Evolutionary conservation across 1,284 basidiomycete species (phyloP), one percentile per base, ranked within the genome.

Genomic region (Puccinia polysora): DNA sequence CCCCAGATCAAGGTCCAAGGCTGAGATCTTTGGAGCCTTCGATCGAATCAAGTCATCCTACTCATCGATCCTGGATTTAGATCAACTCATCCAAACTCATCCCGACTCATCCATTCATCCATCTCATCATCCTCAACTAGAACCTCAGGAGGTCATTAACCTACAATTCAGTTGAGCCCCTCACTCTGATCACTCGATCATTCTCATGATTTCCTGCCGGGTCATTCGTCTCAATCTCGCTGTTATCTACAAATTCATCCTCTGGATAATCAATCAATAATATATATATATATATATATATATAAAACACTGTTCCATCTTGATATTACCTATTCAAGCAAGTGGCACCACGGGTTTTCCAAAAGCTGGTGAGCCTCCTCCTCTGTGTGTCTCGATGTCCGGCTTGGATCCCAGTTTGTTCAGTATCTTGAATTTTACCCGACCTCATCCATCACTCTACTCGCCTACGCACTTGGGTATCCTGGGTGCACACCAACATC

Each of bases 111-210:
- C 60, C 20, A 7, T 3, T 10, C 43, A n/a, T 15, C 15, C 18
- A 32, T 32, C 30, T 25, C 6, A 45, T n/a, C n/a, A n/a, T 23
- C 25, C 60, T 23, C 28, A 53, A 30, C 49, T 67, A 43, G 23
- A 28, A 30, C 18, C 64, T 18, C 28, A 59, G 6, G 38, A 68
- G 2, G 52, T 68, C 25, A 58, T 58, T n/a, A 68, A 58, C 40
- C 65, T 68, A 6, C 65, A 68, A 58, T 68, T 68, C 20, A 68
- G 65, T 68, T 62, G 53, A 68, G 65, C 32, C 32, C 12, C 28
- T 49, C 8, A 25, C 8, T 12, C 25, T 23, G 15, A 23, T 60
- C 36, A 43, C 58, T 32, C 25, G 15, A 20, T 7, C n/a, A 28
- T 43, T 43, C 40, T 43, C 18, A 8, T 43, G 8, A 8, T 43